Evolutionary conservation across 225 moss, liverwort and hornwort genomes (phyloP), one percentile per base, ranked within the genome.

Genomic region (Thuidium tamariscinum): DNA sequence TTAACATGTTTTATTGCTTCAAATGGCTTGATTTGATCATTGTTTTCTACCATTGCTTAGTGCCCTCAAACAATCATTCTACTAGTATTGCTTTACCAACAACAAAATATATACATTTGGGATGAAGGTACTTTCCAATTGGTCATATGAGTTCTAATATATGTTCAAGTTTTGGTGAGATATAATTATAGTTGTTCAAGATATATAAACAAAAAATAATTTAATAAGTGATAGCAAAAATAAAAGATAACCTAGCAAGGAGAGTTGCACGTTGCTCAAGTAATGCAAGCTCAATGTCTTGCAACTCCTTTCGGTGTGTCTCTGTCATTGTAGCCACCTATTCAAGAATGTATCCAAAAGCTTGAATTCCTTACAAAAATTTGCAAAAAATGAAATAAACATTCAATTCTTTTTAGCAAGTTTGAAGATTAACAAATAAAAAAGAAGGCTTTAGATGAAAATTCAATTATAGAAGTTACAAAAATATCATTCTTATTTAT

Each of bases 281-380:
- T 63, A 97, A 88, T 68, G 88, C 91, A 29, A 90, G 87, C 82
- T 97, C 97, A 13, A 92, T 86, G 16, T 92, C 48, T 46, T 69
- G 83, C 42, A 96, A 84, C 71, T 97, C 94, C 21, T 90, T 92
- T 59, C 39, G 83, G 7, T 97, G 92, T n/a, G 92, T 91, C 10
- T 93, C 92, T 27, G 82, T 90, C 66, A 95, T 78, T 59, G 85
- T 83, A 49, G 84, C 62, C 57, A 91, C 87, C 90, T 97, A 39
- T 52, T 52, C 48, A 85, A 18, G 10, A 80, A 36, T 18, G 5
- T 9, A 64, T 68, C 34, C 54, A 54, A 64, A 51, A 69, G 9
- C 4, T 1, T 76, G 0, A 68, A 51, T 3, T 76, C 25, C 16
- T 29, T 83, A 30, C 37, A 23, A 44, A 13, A 19, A 80, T 5